Evolutionary conservation across 164 flowering plant species (phyloP).

Genomic region (Vitis rotundifolia): DNA sequence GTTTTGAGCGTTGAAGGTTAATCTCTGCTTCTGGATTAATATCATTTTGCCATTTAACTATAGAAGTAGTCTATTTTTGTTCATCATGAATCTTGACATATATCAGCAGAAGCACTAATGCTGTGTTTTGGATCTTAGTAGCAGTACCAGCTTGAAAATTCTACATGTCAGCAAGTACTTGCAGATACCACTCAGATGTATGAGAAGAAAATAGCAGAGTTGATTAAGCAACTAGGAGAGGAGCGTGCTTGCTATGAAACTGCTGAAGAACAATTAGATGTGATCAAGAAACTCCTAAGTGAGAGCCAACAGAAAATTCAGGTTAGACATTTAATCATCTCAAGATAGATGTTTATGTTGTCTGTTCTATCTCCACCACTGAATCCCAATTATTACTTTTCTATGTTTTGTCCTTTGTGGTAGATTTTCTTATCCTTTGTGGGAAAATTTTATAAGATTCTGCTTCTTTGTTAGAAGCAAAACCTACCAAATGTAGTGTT

Average conservation of each 20-base stretch:
- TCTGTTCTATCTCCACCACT: neutral
- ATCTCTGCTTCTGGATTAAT: neutral
- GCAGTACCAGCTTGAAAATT: slow-evolving; percentile 56
- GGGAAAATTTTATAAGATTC: neutral
- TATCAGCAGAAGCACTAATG: slow-evolving; percentile 12
- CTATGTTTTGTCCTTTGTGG: neutral
- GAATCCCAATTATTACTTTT: neutral
- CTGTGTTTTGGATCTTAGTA: slow-evolving; percentile 32
- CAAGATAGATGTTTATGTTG: neutral
- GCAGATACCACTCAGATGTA: slow-evolving; percentile 82
- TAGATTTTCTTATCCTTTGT: neutral
- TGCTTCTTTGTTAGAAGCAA: neutral
- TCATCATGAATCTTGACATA: slow-evolving; percentile 2
- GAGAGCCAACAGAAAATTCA: slow-evolving; percentile 46
- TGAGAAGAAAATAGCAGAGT: slow-evolving; percentile 63
- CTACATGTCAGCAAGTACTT: slow-evolving; percentile 60
- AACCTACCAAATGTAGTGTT: too few relatives aligned
- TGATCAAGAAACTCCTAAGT: slow-evolving; percentile 27
- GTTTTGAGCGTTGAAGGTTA: neutral
- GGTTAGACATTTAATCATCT: slow-evolving; percentile 20
- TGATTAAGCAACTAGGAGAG: slow-evolving; percentile 31
- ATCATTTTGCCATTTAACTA: neutral
- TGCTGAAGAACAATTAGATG: slow-evolving; percentile 44
- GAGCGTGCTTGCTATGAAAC: slow-evolving; percentile 21
- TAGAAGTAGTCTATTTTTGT: neutral